Evolutionary conservation across 495 filamentous ascomycete genomes (phyloP).

Genomic region (Xylaria curta): DNA sequence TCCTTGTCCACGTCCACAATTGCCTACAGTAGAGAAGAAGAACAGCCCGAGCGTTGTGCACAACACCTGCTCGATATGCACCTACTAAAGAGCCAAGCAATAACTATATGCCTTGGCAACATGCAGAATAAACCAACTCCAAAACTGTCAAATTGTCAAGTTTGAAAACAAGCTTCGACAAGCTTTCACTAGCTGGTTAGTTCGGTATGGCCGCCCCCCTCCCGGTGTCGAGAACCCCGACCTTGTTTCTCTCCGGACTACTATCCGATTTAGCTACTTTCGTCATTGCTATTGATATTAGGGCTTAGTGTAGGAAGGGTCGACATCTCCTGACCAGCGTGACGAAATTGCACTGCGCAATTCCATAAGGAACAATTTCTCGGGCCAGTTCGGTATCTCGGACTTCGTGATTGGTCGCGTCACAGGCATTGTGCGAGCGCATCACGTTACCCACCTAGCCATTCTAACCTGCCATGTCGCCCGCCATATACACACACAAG

Average conservation of each 20-base stretch:
- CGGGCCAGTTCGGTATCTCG: conserved; percentile 35
- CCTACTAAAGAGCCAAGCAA: neutral
- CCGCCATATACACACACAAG: neutral
- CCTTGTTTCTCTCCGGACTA: neutral
- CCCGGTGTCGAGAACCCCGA: neutral
- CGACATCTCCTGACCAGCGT: neutral
- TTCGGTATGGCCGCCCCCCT: neutral
- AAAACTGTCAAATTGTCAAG: no score
- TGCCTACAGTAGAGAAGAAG: neutral
- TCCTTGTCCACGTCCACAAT: neutral
- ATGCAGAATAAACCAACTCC: neutral
- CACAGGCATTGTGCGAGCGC: neutral
- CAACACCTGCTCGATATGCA: neutral
- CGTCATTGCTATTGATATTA: conserved; percentile 6
- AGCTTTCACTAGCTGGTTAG: neutral
- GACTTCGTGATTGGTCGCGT: conserved; percentile 23
- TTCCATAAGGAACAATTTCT: conserved; percentile 21
- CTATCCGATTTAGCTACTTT: neutral
- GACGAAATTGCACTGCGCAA: conserved; percentile 27
- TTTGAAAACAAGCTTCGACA: neutral
- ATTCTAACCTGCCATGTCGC: neutral
- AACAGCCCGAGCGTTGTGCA: neutral
- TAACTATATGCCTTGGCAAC: no score
- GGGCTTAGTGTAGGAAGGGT: neutral
- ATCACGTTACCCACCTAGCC: neutral